Conservation (phyloP, 768 basidiomycete genomes). For the Phaffia australis region DNA sequence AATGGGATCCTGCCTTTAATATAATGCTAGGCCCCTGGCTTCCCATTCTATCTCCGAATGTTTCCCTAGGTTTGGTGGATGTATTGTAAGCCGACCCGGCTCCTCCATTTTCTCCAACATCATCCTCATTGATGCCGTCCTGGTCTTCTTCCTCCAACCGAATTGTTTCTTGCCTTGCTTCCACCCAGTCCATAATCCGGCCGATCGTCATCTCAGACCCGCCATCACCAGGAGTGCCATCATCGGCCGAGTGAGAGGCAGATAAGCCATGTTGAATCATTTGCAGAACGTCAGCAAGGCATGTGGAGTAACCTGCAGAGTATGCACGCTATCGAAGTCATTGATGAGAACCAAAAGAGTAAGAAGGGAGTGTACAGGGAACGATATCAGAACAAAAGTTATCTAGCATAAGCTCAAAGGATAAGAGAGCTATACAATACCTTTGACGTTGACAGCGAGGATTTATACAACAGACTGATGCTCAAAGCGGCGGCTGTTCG, state of each 20-base stretch:
- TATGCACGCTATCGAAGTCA: conserved; percentile 6
- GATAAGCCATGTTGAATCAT: conserved; percentile 28
- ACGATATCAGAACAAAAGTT: conserved; percentile 4
- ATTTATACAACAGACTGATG: conserved; percentile 30
- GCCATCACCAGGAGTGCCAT: conserved; percentile 20
- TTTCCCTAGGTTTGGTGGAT: background rate
- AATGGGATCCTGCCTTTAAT: background rate
- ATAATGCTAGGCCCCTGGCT: background rate
- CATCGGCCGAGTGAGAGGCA: conserved; percentile 20
- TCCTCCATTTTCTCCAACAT: background rate
- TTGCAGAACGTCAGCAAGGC: conserved; percentile 28
- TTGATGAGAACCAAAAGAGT: conserved; percentile 14
- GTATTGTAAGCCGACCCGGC: background rate
- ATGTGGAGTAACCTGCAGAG: conserved; percentile 26
- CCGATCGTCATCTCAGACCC: conserved; percentile 27
- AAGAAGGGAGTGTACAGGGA: conserved; percentile 19
- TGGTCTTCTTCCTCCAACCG: conserved; percentile 25
- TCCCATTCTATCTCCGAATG: background rate
- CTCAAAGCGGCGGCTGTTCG: conserved; percentile 28
- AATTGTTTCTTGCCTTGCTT: conserved; percentile 28
- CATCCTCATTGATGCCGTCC: background rate
- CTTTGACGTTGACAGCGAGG: conserved; percentile 29
- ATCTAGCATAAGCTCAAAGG: background rate
- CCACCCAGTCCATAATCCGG: conserved; percentile 31
- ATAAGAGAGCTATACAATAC: conserved; percentile 12